Evolutionary conservation across 164 flowering plant genomes (phyloP), one percentile per base, ranked within the genome.

Genomic region (Cinnamomum micranthum): DNA sequence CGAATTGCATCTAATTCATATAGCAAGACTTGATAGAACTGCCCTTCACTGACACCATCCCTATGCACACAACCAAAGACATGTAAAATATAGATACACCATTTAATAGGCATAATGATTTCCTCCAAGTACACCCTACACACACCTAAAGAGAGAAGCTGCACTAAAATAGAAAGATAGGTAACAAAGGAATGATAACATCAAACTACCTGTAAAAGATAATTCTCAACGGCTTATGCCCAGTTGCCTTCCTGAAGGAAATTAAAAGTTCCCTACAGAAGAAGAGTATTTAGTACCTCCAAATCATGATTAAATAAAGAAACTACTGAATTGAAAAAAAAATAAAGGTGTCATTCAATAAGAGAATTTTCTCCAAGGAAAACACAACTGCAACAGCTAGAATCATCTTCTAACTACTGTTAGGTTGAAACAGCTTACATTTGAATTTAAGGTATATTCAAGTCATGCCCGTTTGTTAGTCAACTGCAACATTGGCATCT

Each of bases 21-120:
- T 1, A 85, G 69, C 28, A 85, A 75, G 24, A 87, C 86, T 70
- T 87, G 89, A 73, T 87, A 85, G 78, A 86, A 86, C 67, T 86
- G 89, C 73, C 89, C 86, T 73, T 85, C 89, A 78, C 86, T 86
- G 27, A 87, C 88, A 65, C 88, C 87, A 80, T 87, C 88, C 77
- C 88, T 87, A 74, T 2, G 13, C 27, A 58, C 6, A 67, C 3
- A 12, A n/a, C 23, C n/a, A 33, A 66, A n/a, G 25, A 66, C 51
- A 67, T 62, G 14, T 2, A 47, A 23, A 63, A 33, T 25, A 59
- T 20, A 11, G 41, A 27, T 6, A 28, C 2, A 25, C 9, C 20
- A 25, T n/a, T 50, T 24, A 60, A 15, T 67, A 31, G 47, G 20
- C 10, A 13, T 2, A 14, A 67, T 15, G 10, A 27, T 67, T 25